Conservation (phyloP, 2,329 filamentous ascomycete genomes). For the Verticillium zaregamsianum region DNA sequence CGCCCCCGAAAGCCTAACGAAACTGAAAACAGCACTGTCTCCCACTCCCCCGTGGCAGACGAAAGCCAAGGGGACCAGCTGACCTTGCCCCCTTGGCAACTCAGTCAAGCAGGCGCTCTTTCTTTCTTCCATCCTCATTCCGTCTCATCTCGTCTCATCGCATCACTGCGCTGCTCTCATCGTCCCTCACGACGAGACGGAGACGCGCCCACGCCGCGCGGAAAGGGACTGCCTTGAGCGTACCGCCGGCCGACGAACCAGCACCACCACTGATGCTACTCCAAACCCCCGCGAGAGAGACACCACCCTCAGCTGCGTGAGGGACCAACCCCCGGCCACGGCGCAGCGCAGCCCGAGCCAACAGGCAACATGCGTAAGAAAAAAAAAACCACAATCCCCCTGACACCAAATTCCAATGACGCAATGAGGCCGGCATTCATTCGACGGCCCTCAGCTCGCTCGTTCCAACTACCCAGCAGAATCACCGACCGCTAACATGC, state of each 20-base stretch:
- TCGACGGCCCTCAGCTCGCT: no score
- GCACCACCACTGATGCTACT: not conserved
- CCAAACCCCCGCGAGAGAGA: not conserved
- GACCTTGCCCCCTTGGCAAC: not conserved
- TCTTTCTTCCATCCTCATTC: not conserved
- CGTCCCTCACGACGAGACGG: not conserved
- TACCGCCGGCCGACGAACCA: not conserved
- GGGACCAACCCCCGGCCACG: not conserved
- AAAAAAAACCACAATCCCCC: not conserved
- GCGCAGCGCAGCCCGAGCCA: not conserved
- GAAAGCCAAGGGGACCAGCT: not conserved
- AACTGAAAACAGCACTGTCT: not conserved
- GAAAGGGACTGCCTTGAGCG: not conserved
- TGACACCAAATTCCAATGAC: not conserved
- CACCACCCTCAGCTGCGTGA: not conserved
- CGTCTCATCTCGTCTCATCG: not conserved
- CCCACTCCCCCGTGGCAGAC: not conserved
- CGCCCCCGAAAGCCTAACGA: not conserved
- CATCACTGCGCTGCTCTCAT: not conserved
- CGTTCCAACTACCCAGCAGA: not conserved
- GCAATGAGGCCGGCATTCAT: not conserved
- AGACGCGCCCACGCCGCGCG: not conserved
- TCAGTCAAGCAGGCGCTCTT: not conserved
- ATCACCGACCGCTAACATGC: not conserved
- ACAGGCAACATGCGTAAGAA: not conserved